These are phyloP conservation scores for Sugiyamaella lignohabitans DNA, from an alignment of 805 yeast genomes.

Conservation along the genomic window DNA sequence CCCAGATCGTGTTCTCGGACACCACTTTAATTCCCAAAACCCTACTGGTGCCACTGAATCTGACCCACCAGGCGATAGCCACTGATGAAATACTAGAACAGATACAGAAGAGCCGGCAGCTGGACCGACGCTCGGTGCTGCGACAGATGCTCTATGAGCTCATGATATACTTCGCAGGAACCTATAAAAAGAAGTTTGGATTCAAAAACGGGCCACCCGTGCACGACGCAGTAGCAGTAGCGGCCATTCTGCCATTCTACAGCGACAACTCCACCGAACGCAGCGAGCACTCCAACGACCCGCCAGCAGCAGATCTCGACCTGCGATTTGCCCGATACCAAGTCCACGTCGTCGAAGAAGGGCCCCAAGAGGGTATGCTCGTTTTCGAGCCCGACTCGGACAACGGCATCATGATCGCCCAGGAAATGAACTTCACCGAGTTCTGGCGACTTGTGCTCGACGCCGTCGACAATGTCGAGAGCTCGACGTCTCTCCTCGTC, in stretches of 20 bases:
- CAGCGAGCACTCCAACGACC: neutral
- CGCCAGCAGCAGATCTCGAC: conserved; percentile 15
- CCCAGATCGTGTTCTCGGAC: conserved; percentile 49
- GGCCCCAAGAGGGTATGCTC: conserved; percentile 28
- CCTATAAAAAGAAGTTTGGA: conserved; percentile 40
- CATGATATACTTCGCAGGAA: conserved; percentile 43
- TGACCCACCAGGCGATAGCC: conserved; percentile 62
- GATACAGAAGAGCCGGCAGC: conserved; percentile 31
- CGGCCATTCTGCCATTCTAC: conserved; percentile 47
- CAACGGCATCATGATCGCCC: conserved; percentile 38
- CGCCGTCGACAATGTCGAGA: conserved; percentile 36
- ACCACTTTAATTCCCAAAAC: conserved; percentile 42
- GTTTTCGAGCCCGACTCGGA: conserved; percentile 11
- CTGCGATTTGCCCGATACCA: conserved; percentile 15
- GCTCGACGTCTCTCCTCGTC: neutral
- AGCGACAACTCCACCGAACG: conserved; percentile 20
- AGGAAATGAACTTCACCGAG: conserved; percentile 34
- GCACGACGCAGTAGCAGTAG: conserved; percentile 74
- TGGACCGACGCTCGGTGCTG: conserved; percentile 36
- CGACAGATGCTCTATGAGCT: conserved; percentile 51
- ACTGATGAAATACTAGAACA: conserved; percentile 35
- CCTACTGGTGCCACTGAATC: conserved; percentile 57
- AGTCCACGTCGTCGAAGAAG: conserved; percentile 19
- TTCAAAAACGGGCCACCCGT: conserved; percentile 60
- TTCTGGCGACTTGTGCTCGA: conserved; percentile 44